phyloP scores from a whole-genome alignment of 2,329 filamentous ascomycete genomes.

The Beauveria caledonica region DNA sequence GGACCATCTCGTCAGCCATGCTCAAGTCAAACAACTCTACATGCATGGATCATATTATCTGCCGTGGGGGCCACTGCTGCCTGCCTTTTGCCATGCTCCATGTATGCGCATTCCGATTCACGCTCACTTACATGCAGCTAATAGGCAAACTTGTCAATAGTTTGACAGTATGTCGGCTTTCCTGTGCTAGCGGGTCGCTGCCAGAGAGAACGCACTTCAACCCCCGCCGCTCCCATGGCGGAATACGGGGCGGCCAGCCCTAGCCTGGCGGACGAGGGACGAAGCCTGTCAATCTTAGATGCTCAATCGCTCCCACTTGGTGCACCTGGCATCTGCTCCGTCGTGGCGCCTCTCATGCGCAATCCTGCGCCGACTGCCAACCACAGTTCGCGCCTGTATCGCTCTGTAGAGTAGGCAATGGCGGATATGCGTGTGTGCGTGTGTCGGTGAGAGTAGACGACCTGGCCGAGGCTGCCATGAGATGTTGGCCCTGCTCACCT shows the following conservation, averaged over 20 bases:
- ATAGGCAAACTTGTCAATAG: not conserved
- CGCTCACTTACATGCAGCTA: not conserved
- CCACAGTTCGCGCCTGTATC: not conserved
- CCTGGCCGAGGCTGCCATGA: not conserved
- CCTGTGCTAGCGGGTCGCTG: not conserved
- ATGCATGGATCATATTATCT: not conserved
- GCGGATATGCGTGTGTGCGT: constrained; percentile 9
- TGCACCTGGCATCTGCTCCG: not conserved
- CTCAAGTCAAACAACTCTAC: not conserved
- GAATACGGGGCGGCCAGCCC: not conserved
- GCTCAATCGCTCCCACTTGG: not conserved
- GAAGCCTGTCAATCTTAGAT: constrained; percentile 6
- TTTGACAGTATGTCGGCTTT: not conserved
- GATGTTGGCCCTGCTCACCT: constrained; percentile 7
- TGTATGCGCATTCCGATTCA: not conserved
- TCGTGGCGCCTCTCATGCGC: constrained; percentile 5
- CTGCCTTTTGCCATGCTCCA: not conserved
- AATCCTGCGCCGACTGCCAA: constrained; percentile 6
- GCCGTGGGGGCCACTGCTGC: not conserved
- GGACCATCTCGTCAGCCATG: not conserved
- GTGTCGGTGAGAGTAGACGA: not conserved
- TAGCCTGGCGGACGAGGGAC: not conserved
- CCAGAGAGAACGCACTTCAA: not conserved
- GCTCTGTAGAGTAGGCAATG: not conserved
- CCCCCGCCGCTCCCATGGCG: not conserved